Evolutionary conservation across 495 filamentous ascomycete genomes (phyloP).

Genomic region (Trichoderma parareesei): DNA sequence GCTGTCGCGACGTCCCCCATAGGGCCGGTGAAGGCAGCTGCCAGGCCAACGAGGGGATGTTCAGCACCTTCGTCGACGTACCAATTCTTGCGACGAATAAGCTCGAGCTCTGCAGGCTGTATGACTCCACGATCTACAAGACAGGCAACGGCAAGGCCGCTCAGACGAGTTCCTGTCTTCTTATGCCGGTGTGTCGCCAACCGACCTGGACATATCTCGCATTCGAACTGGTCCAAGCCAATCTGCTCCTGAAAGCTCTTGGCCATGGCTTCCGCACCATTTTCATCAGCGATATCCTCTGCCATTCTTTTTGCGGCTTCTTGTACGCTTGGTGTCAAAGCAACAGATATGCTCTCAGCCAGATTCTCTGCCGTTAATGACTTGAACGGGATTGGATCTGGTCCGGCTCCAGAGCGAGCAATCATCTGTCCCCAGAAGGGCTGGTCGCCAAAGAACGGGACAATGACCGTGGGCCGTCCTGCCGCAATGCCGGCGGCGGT

Average conservation of each 20-base stretch:
- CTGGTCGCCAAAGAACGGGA: conserved; percentile 62
- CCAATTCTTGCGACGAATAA: conserved; percentile 3
- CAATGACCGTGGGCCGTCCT: conserved; percentile 51
- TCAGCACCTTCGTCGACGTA: conserved; percentile 7
- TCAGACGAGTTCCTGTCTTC: neutral
- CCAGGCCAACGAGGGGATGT: neutral
- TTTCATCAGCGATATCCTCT: conserved; percentile 32
- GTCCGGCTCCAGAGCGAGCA: conserved; percentile 39
- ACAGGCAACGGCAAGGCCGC: neutral
- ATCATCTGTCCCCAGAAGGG: conserved; percentile 53
- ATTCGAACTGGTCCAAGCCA: neutral
- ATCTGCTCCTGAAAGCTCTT: neutral
- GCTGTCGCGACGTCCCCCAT: neutral
- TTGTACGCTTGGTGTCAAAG: conserved; percentile 27
- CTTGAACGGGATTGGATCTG: conserved; percentile 36
- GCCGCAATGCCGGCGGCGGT: conserved; percentile 53
- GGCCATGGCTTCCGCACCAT: conserved; percentile 17
- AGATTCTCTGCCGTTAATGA: conserved; percentile 34
- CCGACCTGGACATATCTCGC: neutral
- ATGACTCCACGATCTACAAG: neutral
- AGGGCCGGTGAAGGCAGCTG: neutral
- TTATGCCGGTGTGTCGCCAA: neutral
- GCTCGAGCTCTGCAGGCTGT: neutral
- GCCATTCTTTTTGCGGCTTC: conserved; percentile 39
- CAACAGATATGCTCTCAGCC: conserved; percentile 31